Conservation (phyloP, 108 stramenopile genomes). For the Mediolabrus comicus region DNA sequence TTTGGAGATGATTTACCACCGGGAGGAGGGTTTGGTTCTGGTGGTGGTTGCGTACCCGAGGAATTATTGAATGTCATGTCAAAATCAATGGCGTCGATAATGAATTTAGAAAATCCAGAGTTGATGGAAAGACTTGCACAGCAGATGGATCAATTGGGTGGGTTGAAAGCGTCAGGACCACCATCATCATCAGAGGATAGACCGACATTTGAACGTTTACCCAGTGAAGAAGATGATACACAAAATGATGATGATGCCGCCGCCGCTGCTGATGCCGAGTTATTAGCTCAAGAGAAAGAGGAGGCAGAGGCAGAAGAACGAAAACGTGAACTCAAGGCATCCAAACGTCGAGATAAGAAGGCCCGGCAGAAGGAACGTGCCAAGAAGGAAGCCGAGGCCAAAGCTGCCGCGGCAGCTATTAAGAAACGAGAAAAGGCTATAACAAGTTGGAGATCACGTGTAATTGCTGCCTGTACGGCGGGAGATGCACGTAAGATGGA, state of each 20-base stretch:
- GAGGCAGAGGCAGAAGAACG: conserved; percentile 59
- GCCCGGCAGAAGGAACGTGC: conserved; percentile 63
- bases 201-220: neutral
- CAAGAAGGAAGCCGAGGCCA: conserved; percentile 64
- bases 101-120: neutral
- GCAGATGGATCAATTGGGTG: neutral
- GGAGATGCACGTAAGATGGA: conserved; percentile 61
- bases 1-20: neutral
- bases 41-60: neutral
- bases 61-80: neutral
- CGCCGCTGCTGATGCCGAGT: no score
- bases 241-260: neutral
- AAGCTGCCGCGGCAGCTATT: conserved; percentile 61
- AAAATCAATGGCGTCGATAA: neutral
- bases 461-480: conserved; percentile 66
- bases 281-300: conserved; percentile 18
- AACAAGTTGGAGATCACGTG: conserved; percentile 67
- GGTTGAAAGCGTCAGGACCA: neutral
- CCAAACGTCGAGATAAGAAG: conserved; percentile 75
- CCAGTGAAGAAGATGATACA: neutral
- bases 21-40: neutral
- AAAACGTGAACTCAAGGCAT: conserved; percentile 46
- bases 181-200: neutral
- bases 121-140: neutral
- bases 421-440: conserved; percentile 75